phyloP scores from a whole-genome alignment of 805 yeast genomes.

The Teunomyces kruisii region DNA sequence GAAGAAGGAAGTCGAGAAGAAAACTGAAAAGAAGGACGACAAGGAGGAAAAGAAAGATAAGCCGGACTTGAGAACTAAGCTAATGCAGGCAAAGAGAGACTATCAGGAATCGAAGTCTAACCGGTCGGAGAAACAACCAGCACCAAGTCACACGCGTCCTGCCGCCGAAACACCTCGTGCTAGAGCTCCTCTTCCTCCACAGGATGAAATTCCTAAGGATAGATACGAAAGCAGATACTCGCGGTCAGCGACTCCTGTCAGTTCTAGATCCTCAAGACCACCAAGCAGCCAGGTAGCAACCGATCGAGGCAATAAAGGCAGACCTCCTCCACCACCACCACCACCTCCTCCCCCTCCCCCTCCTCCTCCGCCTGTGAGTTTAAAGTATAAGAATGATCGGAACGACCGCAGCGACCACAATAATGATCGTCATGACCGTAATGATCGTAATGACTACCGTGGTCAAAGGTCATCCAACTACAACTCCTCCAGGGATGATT shows the following conservation, averaged over 20 bases:
- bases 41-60: conserved; percentile 3
- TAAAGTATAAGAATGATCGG: conserved; percentile 11
- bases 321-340: conserved; percentile 5
- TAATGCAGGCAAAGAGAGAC: conserved; percentile 24
- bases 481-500: conserved; percentile 4
- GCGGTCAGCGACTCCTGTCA: background rate
- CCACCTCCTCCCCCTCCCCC: conserved; percentile 22
- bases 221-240: background rate
- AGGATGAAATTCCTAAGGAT: conserved; percentile 13
- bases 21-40: conserved; percentile 8
- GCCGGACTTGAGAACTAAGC: conserved; percentile 18
- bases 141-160: conserved; percentile 1
- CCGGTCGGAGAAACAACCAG: conserved; percentile 3
- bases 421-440: conserved; percentile 4
- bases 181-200: conserved; percentile 25
- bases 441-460: conserved; percentile 7
- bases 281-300: conserved; percentile 1
- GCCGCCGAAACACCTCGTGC: conserved; percentile 8
- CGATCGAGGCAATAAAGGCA: background rate
- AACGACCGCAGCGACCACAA: background rate
- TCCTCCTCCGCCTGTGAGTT: conserved; percentile 19
- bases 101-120: conserved; percentile 9
- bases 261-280: background rate
- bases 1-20: conserved; percentile 9
- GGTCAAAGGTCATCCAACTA: background rate